Percentiles rank a stretch among this genome's conserved stretches.
phyloP scores from a whole-genome alignment of 345 rosid species.

The Eutrema heterophyllum region DNA sequence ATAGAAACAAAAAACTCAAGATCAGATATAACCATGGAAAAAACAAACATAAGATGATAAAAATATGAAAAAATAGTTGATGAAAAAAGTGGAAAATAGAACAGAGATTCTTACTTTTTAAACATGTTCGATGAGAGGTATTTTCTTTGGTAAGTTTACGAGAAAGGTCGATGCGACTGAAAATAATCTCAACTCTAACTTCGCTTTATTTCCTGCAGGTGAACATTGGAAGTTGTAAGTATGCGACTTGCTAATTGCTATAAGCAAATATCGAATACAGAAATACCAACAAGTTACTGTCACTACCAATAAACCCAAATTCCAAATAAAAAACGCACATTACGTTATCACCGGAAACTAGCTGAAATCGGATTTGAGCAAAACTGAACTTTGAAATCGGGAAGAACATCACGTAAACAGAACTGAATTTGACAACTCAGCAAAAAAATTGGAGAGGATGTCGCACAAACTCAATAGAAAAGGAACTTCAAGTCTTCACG shows the following conservation, averaged over 20 bases:
- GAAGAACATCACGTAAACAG: background rate
- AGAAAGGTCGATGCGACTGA: background rate
- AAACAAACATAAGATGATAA: background rate
- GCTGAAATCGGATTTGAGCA: background rate
- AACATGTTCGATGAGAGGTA: slow-evolving; percentile 23
- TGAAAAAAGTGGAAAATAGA: background rate
- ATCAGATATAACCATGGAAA: background rate
- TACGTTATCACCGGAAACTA: no score
- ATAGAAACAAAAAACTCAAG: background rate
- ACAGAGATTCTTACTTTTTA: slow-evolving; percentile 27
- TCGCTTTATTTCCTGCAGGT: background rate
- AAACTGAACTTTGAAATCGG: background rate
- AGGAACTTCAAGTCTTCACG: background rate
- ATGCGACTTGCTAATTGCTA: background rate
- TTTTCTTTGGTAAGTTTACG: background rate
- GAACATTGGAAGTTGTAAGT: background rate
- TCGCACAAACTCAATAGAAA: background rate
- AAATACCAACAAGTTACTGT: background rate
- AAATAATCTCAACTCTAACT: background rate
- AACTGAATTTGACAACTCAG: background rate
- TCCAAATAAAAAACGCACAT: background rate
- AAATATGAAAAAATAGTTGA: background rate
- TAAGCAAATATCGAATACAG: background rate
- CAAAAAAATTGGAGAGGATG: background rate
- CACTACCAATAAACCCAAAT: background rate